These are phyloP conservation scores for Lolium rigidum DNA, from an alignment of 176 grass and related monocot species.

Conservation along the genomic window DNA sequence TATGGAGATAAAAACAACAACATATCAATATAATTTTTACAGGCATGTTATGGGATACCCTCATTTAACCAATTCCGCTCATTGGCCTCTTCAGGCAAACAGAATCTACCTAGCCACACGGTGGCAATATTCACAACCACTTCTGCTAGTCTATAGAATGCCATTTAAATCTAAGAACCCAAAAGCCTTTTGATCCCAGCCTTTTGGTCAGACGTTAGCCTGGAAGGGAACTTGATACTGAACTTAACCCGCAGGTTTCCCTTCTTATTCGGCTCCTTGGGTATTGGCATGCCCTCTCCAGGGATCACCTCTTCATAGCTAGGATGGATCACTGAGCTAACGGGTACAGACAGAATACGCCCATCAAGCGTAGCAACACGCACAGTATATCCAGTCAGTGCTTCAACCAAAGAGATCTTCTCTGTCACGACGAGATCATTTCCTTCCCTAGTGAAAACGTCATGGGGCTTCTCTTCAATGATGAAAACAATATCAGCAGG, in stretches of 20 bases:
- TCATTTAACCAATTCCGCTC: conserved; percentile 1
- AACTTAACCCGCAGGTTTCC: conserved; percentile 86
- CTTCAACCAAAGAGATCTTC: conserved; percentile 81
- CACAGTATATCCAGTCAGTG: conserved; percentile 69
- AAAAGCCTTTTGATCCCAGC: conserved; percentile 72
- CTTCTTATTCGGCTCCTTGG: conserved; percentile 66
- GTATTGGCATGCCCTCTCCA: conserved; percentile 77
- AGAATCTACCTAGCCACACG: conserved; percentile 46
- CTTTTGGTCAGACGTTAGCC: conserved; percentile 77
- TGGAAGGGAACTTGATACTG: conserved; percentile 77
- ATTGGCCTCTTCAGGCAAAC: conserved; percentile 21
- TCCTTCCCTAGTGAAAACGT: conserved; percentile 77
- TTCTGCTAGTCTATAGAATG: conserved; percentile 28
- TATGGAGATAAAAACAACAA: conserved; percentile 34
- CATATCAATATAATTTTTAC: conserved; percentile 25
- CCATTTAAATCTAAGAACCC: conserved; percentile 38
- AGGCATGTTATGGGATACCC: conserved; percentile 9
- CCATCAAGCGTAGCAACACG: conserved; percentile 63
- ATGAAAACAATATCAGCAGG: conserved; percentile 91
- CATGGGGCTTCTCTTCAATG: conserved; percentile 87
- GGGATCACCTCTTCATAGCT: conserved; percentile 75
- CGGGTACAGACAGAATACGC: conserved; percentile 54
- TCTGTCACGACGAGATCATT: conserved; percentile 81
- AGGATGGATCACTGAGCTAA: conserved; percentile 73
- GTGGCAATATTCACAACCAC: conserved; percentile 56